Conservation (phyloP, 805 yeast species). For the Kluyveromyces starmeri region DNA sequence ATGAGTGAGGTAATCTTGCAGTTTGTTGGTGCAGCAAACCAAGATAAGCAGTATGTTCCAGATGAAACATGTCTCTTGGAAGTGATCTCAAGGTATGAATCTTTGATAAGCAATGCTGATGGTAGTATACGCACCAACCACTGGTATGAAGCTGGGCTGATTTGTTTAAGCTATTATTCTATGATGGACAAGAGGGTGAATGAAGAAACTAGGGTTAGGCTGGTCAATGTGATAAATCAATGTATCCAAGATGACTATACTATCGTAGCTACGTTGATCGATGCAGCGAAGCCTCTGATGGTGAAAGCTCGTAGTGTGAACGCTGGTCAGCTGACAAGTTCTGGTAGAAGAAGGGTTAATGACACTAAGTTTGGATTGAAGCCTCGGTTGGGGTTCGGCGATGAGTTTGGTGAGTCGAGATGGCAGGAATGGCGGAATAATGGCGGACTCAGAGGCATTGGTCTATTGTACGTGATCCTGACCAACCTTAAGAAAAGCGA, state of each 20-base stretch:
- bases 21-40: too few relatives aligned
- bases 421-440: slow-evolving; percentile 15
- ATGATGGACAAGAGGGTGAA: too few relatives aligned
- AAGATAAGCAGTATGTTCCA: too few relatives aligned
- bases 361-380: not conserved
- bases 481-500: slow-evolving; percentile 11
- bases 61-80: too few relatives aligned
- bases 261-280: not conserved
- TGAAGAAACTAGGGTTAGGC: too few relatives aligned
- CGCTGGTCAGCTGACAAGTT: not conserved
- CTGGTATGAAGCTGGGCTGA: too few relatives aligned
- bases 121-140: too few relatives aligned
- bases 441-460: slow-evolving; percentile 21
- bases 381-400: slow-evolving; percentile 6
- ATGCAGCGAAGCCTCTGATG: slow-evolving; percentile 6
- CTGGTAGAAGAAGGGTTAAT: slow-evolving; percentile 3
- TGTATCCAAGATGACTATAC: not conserved
- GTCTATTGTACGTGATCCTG: slow-evolving; percentile 19
- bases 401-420: slow-evolving; percentile 14
- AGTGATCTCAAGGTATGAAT: too few relatives aligned
- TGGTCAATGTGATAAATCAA: too few relatives aligned
- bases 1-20: too few relatives aligned
- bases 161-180: too few relatives aligned
- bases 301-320: slow-evolving; percentile 2
- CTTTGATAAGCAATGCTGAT: too few relatives aligned